These are phyloP conservation scores for Choanephora cucurbitarum DNA, from an alignment of 371 early-diverging fungal species.

Conservation along the genomic window DNA sequence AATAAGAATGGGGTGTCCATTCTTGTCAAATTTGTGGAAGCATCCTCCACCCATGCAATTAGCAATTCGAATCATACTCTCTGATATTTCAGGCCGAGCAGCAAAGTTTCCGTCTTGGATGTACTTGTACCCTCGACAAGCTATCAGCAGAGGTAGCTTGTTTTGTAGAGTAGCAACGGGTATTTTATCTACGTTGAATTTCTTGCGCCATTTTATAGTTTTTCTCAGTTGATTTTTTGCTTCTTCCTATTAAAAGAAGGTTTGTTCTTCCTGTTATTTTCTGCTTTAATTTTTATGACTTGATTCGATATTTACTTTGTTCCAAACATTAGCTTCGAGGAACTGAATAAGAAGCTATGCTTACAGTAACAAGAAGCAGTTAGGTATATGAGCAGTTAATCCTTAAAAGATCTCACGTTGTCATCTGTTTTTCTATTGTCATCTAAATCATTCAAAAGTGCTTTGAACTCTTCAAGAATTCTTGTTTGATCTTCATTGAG, in stretches of 20 bases:
- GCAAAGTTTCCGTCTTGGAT: constrained; percentile 68
- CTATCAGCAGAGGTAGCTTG: constrained; percentile 62
- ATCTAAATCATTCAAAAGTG: background rate
- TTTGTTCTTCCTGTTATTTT: too few relatives aligned
- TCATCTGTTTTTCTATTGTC: background rate
- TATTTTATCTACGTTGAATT: constrained; percentile 63
- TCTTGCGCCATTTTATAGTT: constrained; percentile 69
- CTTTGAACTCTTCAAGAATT: background rate
- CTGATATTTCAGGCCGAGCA: constrained; percentile 61
- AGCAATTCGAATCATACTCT: constrained; percentile 57
- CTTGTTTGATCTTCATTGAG: background rate
- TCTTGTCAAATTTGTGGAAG: constrained; percentile 81
- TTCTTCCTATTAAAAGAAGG: constrained; percentile 45
- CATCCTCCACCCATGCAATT: constrained; percentile 75
- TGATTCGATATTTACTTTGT: constrained; percentile 12
- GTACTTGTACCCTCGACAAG: constrained; percentile 66
- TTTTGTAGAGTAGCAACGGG: constrained; percentile 68
- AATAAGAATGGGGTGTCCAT: constrained; percentile 76
- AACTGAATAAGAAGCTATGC: constrained; percentile 25
- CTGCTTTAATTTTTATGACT: too few relatives aligned
- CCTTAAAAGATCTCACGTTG: background rate
- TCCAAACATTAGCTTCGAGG: constrained; percentile 31
- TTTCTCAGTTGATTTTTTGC: constrained; percentile 66
- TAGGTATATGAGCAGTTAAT: background rate
- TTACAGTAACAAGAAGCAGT: background rate